Base-by-base conservation (phyloP, 2,329 filamentous ascomycete genomes). In the Fusarium oligoseptatum region DNA sequence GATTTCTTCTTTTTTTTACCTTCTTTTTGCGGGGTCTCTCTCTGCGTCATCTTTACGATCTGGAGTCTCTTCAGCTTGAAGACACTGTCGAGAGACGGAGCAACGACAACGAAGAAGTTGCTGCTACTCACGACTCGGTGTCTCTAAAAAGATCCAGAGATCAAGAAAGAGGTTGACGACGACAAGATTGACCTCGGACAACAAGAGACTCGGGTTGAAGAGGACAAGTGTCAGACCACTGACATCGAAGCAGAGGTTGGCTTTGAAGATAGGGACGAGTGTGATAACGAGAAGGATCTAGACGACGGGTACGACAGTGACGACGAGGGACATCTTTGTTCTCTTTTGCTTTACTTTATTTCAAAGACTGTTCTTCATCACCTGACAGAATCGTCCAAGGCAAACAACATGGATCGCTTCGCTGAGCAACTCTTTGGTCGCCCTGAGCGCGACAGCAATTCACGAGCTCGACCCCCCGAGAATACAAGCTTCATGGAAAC, bases 341-440 rank as follows among this genome's bases (percentile, higher is more conserved):
- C 73, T n/a, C 5, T 76, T 12, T 71, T 75, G 15, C 73, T 75
- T 36, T 76, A 75, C 48, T 74, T 74, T 50, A 75, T 75, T 41
- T 74, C 73, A 41, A 75, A 75, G 67, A 76, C 67, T 50, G 64
- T 76, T 5, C 50, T 75, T 6, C 60, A 50, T 20, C 70, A 76
- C 57, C 37, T 75, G 2, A 66, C n/a, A 39, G 22, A 73, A 43
- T 36, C 57, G 1, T 39, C 45, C 6, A 45, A 65, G 20, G 57
- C 64, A 11, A 27, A 22, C 10, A 36, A 37, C 14, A 78, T 78
- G 77, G 76, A 78, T 17, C 72, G 72, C 17, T 76, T 78, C 61
- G 68, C 77, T 17, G 72, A 78, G 22, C 77, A 78, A 15, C 37
- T 78, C 43, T 74, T 78, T 43, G 75, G 75, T 22, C 63, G 74